phyloP scores from a whole-genome alignment of 2,329 filamentous ascomycete species.

The Hypomyces rosellus region DNA sequence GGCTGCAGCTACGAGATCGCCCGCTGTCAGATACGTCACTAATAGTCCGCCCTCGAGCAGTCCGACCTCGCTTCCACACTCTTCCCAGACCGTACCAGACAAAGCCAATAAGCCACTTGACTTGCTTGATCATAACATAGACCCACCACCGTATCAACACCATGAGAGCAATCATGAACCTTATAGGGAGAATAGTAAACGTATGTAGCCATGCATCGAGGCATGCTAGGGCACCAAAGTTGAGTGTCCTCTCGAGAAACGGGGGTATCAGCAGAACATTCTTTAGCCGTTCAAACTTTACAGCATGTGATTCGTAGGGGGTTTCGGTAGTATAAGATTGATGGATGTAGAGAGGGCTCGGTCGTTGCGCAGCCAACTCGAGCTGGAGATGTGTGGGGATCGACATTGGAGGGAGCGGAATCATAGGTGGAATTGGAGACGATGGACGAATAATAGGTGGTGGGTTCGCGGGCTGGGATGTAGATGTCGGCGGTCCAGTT shows the following conservation, averaged over 20 bases:
- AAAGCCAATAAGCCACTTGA: slow-evolving; percentile 64
- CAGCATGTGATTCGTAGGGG: slow-evolving; percentile 85
- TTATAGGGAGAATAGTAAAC: slow-evolving; percentile 87
- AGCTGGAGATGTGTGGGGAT: slow-evolving; percentile 59
- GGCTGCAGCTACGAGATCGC: slow-evolving; percentile 35
- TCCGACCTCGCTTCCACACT: slow-evolving; percentile 61
- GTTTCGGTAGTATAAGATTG: slow-evolving; percentile 49
- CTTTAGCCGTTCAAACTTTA: slow-evolving; percentile 85
- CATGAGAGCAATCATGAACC: slow-evolving; percentile 74
- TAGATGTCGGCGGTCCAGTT: slow-evolving; percentile 19
- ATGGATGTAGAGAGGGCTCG: slow-evolving; percentile 61
- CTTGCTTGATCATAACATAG: slow-evolving; percentile 65
- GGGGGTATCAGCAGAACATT: slow-evolving; percentile 82
- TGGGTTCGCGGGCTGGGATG: slow-evolving; percentile 12
- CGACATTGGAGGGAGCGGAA: slow-evolving; percentile 61
- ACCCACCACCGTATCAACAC: slow-evolving; percentile 76
- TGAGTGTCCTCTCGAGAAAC: slow-evolving; percentile 75
- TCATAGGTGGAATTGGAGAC: slow-evolving; percentile 47
- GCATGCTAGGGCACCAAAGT: slow-evolving; percentile 85
- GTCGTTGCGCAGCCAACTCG: slow-evolving; percentile 55
- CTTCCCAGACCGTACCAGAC: slow-evolving; percentile 75
- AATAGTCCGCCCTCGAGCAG: slow-evolving; percentile 28
- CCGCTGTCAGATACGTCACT: slow-evolving; percentile 32
- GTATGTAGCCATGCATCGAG: slow-evolving; percentile 95
- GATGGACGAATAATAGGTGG: slow-evolving; percentile 28